Conservation (phyloP, 2,329 filamentous ascomycete species). For the Calycina herbarum region DNA sequence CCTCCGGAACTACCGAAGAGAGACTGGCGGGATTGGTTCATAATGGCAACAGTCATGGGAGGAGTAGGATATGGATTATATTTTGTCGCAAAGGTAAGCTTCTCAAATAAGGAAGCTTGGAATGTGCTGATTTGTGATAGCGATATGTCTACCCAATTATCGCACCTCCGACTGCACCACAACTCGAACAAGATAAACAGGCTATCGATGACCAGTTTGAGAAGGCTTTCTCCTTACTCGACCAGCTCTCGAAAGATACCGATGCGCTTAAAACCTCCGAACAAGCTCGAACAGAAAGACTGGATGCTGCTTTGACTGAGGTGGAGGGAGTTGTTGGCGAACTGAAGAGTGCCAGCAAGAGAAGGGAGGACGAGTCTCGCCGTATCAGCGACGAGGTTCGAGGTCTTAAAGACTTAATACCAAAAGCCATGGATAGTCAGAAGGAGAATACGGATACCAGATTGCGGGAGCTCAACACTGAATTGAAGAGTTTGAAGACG, state of each 20-base stretch:
- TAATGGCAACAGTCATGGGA: slow-evolving; percentile 94
- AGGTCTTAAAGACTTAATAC: slow-evolving; percentile 78
- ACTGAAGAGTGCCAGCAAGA: slow-evolving; percentile 76
- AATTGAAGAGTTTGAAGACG: slow-evolving; percentile 90
- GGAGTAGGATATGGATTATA: slow-evolving; percentile 89
- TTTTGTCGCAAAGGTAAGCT: slow-evolving; percentile 73
- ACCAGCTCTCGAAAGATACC: slow-evolving; percentile 90
- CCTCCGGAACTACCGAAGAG: slow-evolving; percentile 67
- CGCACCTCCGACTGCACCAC: slow-evolving; percentile 88
- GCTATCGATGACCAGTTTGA: slow-evolving; percentile 92
- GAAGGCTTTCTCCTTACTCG: slow-evolving; percentile 84
- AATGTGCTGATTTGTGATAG: slow-evolving; percentile 45
- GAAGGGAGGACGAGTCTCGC: slow-evolving; percentile 84
- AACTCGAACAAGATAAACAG: slow-evolving; percentile 91
- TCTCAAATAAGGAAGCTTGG: slow-evolving; percentile 2
- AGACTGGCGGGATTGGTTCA: slow-evolving; percentile 99
- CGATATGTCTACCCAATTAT: slow-evolving; percentile 91
- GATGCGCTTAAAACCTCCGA: slow-evolving; percentile 84
- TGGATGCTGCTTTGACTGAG: slow-evolving; percentile 79
- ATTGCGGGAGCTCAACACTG: slow-evolving; percentile 79
- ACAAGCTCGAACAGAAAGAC: slow-evolving; percentile 75
- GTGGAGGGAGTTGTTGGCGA: slow-evolving; percentile 81
- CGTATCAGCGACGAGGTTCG: slow-evolving; percentile 85
- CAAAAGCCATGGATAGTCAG: slow-evolving; percentile 83
- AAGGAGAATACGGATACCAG: slow-evolving; percentile 80